Base-by-base conservation (phyloP, 106 monocot genomes). In the Chionographis japonica region DNA sequence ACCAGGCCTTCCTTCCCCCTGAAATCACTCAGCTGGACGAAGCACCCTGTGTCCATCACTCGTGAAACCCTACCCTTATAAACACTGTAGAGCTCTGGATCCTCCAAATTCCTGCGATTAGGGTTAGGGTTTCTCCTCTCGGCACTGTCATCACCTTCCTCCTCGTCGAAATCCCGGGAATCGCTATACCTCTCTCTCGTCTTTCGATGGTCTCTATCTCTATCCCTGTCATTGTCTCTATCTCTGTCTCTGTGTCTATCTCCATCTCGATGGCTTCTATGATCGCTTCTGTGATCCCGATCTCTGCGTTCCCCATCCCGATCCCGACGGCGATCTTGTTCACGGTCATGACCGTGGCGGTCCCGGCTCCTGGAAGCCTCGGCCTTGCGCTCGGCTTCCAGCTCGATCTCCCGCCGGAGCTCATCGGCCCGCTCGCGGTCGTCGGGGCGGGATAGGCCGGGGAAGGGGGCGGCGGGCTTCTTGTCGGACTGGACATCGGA, bases 11-110 rank as follows among this genome's bases (percentile, higher is more conserved):
- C 95, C 58, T 81, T 85, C 6, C 85, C 87, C 15, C 64, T 77
- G 60, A 85, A 58, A 67, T 86, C 91, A 54, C 10, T 77, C 27
- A 95, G 63, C 75, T 91, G 88, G 13, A 95, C 91, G 54, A 95
- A 95, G 79, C 95, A 95, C 2, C 95, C 91, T 1, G 86, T 73
- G 42, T 95, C 95, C 95, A 88, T 95, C 12, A 95, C 81, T n/a
- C 88, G 74, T 10, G 88, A 81, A 4, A 95, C 86, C 70, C 86
- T 83, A 15, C 91, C 95, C 27, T 75, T 58, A 51, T 95, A 95
- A 41, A 91, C 88, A 57, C 63, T 37, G 58, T 90, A 95, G 27
- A 95, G 74, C 68, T 88, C 94, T 0, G 81, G 88, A 71, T 91
- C 94, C 37, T 84, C 80, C 14, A 60, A 69, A 12, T 36, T 49